Evolutionary conservation across 306 rosid species (phyloP).

Genomic region (Medicago arabica): DNA sequence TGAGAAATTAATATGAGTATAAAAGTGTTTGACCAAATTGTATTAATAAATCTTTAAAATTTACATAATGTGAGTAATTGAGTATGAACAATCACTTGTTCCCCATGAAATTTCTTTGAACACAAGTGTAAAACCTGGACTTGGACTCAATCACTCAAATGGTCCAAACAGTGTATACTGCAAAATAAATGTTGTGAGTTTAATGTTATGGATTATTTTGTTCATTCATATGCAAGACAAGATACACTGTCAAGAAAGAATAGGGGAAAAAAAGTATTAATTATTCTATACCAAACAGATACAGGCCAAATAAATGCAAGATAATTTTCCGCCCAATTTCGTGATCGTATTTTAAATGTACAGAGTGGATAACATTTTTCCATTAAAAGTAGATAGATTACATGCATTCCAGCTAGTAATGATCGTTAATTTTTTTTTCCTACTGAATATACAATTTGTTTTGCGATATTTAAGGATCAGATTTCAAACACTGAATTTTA

Average conservation of each 20-base stretch:
- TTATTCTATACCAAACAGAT: not conserved
- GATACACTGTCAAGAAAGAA: not conserved
- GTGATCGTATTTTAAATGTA: not conserved
- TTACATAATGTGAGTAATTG: too few species aligned
- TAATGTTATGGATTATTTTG: constrained; percentile 18
- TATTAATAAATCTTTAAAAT: too few species aligned
- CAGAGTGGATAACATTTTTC: not conserved
- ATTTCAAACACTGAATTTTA: too few species aligned
- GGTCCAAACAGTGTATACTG: constrained; percentile 12
- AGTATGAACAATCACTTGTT: constrained; percentile 12
- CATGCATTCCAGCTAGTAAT: too few species aligned
- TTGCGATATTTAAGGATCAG: too few species aligned
- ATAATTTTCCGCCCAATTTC: not conserved
- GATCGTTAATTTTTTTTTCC: too few species aligned
- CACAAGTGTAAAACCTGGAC: constrained; percentile 32
- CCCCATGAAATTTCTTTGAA: constrained; percentile 23
- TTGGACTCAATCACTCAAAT: constrained; percentile 14
- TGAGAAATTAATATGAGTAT: too few species aligned
- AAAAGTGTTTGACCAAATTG: too few species aligned
- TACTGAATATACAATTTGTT: too few species aligned
- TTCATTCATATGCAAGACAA: not conserved
- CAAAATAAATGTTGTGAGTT: constrained; percentile 26
- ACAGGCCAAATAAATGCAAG: not conserved
- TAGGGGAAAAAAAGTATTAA: not conserved
- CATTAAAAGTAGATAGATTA: too few species aligned